Conservation (phyloP, 176 grass and related monocot genomes). For the Triticum dicoccoides region DNA sequence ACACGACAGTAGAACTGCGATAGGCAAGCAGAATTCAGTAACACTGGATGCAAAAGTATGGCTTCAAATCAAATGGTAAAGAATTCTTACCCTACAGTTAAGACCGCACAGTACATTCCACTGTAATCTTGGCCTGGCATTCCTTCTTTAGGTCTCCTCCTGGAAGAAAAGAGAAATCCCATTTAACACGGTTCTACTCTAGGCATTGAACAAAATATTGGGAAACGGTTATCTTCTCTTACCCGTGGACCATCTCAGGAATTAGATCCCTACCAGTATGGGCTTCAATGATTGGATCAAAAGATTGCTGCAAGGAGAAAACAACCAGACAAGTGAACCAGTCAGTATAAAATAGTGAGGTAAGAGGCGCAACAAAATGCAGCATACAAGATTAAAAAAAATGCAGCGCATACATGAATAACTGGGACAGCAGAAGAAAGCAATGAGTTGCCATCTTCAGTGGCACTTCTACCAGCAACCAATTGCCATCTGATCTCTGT, state of each 20-base stretch:
- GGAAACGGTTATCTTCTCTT: conserved; percentile 37
- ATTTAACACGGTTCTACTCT: neutral
- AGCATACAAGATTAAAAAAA: conserved; percentile 1
- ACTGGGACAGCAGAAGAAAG: conserved; percentile 76
- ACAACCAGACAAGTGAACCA: neutral
- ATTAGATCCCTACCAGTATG: conserved; percentile 65
- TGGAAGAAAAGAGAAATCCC: conserved; percentile 29
- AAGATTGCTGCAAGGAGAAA: conserved; percentile 71
- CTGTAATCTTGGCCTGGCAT: conserved; percentile 86
- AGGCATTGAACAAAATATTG: neutral
- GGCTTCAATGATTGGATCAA: conserved; percentile 88
- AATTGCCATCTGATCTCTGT: conserved; percentile 71
- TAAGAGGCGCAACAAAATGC: neutral
- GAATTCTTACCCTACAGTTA: conserved; percentile 68
- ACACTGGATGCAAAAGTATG: neutral
- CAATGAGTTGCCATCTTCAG: conserved; percentile 54
- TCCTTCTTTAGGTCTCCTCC: conserved; percentile 56
- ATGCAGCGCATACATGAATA: conserved; percentile 70
- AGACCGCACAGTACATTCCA: conserved; percentile 84
- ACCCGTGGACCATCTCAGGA: conserved; percentile 91
- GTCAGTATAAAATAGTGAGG: conserved; percentile 5
- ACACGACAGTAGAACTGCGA: conserved; percentile 73
- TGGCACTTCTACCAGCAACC: conserved; percentile 66
- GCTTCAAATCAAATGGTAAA: conserved; percentile 2
- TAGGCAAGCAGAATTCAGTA: conserved; percentile 10